These are phyloP conservation scores for Alternaria alternata DNA, from an alignment of 2,329 filamentous ascomycete species.

Conservation along the genomic window DNA sequence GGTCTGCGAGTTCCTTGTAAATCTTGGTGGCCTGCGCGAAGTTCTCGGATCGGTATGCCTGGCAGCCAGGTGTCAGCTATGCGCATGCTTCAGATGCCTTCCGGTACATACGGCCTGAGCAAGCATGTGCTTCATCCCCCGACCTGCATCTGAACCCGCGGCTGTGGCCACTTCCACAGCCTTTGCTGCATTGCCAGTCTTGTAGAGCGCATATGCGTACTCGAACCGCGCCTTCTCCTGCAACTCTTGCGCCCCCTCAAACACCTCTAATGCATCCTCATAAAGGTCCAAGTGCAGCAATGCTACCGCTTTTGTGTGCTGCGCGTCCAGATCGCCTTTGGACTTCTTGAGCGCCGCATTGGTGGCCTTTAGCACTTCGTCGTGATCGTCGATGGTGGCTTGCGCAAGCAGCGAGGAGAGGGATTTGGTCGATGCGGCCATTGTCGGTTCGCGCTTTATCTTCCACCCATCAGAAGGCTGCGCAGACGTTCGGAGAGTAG, in stretches of 20 bases:
- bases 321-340: constrained; percentile 67
- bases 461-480: constrained; percentile 33
- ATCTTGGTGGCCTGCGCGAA: constrained; percentile 72
- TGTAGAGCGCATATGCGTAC: constrained; percentile 85
- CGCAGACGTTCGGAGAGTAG: constrained; percentile 3
- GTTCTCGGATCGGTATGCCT: constrained; percentile 76
- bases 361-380: constrained; percentile 73
- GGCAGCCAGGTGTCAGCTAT: constrained; percentile 27
- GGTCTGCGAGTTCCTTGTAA: constrained; percentile 66
- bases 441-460: constrained; percentile 32
- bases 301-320: constrained; percentile 75
- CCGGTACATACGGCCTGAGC: constrained; percentile 64
- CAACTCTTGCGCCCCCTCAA: constrained; percentile 69
- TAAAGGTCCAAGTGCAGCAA: constrained; percentile 84
- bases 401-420: constrained; percentile 65
- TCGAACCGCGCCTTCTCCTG: constrained; percentile 71
- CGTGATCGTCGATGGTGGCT: constrained; percentile 72
- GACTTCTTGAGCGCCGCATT: constrained; percentile 65
- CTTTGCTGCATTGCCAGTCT: constrained; percentile 72
- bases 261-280: constrained; percentile 74
- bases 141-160: constrained; percentile 41
- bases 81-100: not conserved
- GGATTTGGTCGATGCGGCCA: constrained; percentile 55
- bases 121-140: constrained; percentile 67
- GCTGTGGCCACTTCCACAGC: constrained; percentile 64